These are phyloP conservation scores for Solanum paucissectum DNA, from an alignment of 257 asterid genomes.

Conservation along the genomic window DNA sequence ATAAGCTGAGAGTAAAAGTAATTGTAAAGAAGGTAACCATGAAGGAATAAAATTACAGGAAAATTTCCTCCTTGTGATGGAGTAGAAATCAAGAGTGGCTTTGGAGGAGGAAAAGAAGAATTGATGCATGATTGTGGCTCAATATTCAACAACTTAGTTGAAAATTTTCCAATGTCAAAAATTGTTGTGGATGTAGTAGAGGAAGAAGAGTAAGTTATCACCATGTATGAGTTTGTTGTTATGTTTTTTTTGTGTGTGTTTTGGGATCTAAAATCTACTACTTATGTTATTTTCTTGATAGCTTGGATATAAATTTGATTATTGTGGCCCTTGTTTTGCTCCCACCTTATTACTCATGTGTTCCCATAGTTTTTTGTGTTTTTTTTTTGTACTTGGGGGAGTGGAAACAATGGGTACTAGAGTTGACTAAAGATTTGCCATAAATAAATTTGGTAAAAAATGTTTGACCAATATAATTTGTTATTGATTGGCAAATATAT, in stretches of 20 bases:
- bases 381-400: background rate
- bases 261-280: background rate
- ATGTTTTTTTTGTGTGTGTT: background rate
- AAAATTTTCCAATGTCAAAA: slow-evolving; percentile 35
- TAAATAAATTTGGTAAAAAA: background rate
- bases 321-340: background rate
- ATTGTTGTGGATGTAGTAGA: slow-evolving; percentile 16
- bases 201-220: slow-evolving; percentile 7
- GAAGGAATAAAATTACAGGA: slow-evolving; percentile 64
- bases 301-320: background rate
- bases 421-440: background rate
- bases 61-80: slow-evolving; percentile 45
- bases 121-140: slow-evolving; percentile 11
- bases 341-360: background rate
- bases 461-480: background rate
- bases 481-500: background rate
- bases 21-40: slow-evolving; percentile 76
- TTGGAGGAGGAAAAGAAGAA: slow-evolving; percentile 39
- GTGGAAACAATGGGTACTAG: background rate
- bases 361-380: background rate
- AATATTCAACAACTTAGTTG: slow-evolving; percentile 20
- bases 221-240: slow-evolving; percentile 11
- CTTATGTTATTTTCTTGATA: background rate
- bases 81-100: slow-evolving; percentile 48
- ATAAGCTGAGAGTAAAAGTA: slow-evolving; percentile 77